A percentile compares a stretch with the other conserved stretches of the same genome.
Evolutionary conservation across 257 asterid genomes (phyloP).

Genomic region (Plantago ovata): DNA sequence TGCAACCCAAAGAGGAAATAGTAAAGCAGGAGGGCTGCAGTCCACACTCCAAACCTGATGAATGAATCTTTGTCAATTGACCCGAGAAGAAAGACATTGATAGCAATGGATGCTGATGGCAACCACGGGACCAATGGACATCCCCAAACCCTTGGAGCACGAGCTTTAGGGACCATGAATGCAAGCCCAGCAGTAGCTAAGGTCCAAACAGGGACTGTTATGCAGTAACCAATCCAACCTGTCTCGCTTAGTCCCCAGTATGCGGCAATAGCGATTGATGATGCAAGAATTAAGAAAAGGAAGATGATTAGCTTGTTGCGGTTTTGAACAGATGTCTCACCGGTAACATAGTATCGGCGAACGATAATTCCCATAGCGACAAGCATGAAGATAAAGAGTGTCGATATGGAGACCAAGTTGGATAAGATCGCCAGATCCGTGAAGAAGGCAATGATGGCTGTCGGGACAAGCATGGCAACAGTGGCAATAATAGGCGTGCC

Average conservation of each 20-base stretch:
- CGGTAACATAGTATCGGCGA: conserved; percentile 44
- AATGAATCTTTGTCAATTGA: conserved; percentile 46
- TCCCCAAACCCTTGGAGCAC: conserved; percentile 53
- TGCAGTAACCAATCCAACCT: conserved; percentile 51
- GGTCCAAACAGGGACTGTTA: conserved; percentile 44
- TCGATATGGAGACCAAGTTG: conserved; percentile 48
- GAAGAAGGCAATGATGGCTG: conserved; percentile 58
- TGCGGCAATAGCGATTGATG: conserved; percentile 40
- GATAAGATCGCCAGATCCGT: conserved; percentile 46
- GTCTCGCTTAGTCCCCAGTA: conserved; percentile 42
- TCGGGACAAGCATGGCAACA: conserved; percentile 37
- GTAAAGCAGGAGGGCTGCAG: conserved; percentile 35
- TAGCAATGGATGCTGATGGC: conserved; percentile 54
- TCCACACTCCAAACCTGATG: conserved; percentile 49
- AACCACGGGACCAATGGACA: conserved; percentile 69
- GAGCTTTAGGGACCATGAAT: conserved; percentile 44
- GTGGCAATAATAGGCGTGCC: conserved; percentile 68
- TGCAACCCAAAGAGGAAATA: conserved; percentile 56
- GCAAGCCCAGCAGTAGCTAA: conserved; percentile 36
- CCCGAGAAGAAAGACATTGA: conserved; percentile 58
- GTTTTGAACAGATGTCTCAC: conserved; percentile 35
- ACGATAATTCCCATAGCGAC: conserved; percentile 56
- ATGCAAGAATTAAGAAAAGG: conserved; percentile 33
- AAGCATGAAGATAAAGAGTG: conserved; percentile 57
- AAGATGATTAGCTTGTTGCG: conserved; percentile 40